These are phyloP conservation scores for Ministeria vibrans DNA, from an alignment of 78 protist genomes.

Conservation along the genomic window DNA sequence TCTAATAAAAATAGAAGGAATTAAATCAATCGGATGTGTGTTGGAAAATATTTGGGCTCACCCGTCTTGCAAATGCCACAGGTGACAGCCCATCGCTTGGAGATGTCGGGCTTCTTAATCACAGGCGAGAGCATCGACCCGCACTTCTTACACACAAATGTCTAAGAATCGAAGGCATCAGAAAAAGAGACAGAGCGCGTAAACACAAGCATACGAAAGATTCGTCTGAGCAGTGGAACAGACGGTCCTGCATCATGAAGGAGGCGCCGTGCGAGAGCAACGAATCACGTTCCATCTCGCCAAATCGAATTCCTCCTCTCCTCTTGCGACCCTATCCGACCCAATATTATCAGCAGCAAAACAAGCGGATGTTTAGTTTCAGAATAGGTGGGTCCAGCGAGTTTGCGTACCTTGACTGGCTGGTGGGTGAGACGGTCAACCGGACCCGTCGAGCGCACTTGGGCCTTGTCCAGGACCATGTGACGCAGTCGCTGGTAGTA, in stretches of 20 bases:
- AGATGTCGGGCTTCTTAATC: background rate
- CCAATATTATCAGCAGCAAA: background rate
- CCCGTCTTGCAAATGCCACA: conserved; percentile 27
- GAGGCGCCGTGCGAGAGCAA: conserved; percentile 93
- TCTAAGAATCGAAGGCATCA: background rate
- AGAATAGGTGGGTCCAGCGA: background rate
- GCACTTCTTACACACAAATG: conserved; percentile 60
- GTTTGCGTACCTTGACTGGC: conserved; percentile 88
- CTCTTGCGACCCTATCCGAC: conserved; percentile 57
- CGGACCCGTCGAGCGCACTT: conserved; percentile 93
- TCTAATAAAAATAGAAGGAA: background rate
- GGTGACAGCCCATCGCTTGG: background rate
- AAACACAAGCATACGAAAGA: background rate
- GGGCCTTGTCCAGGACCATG: conserved; percentile 97
- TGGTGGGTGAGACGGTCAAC: conserved; percentile 82
- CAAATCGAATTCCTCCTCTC: conserved; percentile 96
- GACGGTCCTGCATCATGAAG: conserved; percentile 84
- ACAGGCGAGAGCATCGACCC: conserved; percentile 53
- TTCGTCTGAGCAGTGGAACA: conserved; percentile 78
- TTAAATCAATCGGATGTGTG: no score
- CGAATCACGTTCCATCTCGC: conserved; percentile 99
- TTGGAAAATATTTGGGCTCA: no score
- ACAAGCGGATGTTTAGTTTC: background rate
- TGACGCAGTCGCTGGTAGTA: conserved; percentile 98
- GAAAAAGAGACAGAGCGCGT: background rate